Evolutionary conservation across 2,329 filamentous ascomycete genomes (phyloP).

Genomic region (Cladosporium sp.): DNA sequence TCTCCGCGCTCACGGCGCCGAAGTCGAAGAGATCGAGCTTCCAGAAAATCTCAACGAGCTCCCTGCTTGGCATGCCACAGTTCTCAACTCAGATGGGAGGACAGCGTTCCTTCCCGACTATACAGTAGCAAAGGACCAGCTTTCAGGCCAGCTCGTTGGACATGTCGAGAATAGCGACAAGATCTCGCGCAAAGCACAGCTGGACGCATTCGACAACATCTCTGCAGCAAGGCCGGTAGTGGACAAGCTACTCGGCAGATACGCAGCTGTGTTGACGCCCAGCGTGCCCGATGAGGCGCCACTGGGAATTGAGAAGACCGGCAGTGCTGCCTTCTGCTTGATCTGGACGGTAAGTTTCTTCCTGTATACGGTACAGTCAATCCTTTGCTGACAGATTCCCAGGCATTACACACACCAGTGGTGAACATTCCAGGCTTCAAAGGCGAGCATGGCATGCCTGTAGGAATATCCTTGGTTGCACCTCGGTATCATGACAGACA

Average conservation of each 20-base stretch:
- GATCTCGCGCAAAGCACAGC: slow-evolving; percentile 49
- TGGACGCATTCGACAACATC: slow-evolving; percentile 58
- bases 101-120: slow-evolving; percentile 58
- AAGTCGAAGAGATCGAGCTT: slow-evolving; percentile 58
- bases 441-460: slow-evolving; percentile 58
- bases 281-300: slow-evolving; percentile 63
- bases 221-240: slow-evolving; percentile 56
- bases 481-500: slow-evolving; percentile 49
- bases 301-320: slow-evolving; percentile 54
- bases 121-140: slow-evolving; percentile 46
- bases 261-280: slow-evolving; percentile 58
- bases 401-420: slow-evolving; percentile 58
- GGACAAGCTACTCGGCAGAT: slow-evolving; percentile 54
- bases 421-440: slow-evolving; percentile 65
- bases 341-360: slow-evolving; percentile 43
- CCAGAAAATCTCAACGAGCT: slow-evolving; percentile 52
- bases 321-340: slow-evolving; percentile 54
- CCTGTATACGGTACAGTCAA: not conserved
- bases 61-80: slow-evolving; percentile 53
- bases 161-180: slow-evolving; percentile 53
- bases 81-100: slow-evolving; percentile 56
- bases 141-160: slow-evolving; percentile 48
- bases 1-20: slow-evolving; percentile 50
- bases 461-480: slow-evolving; percentile 57
- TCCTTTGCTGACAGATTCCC: not conserved